phyloP scores from a whole-genome alignment of 78 protist genomes.

The Pigoraptor vietnamica region DNA sequence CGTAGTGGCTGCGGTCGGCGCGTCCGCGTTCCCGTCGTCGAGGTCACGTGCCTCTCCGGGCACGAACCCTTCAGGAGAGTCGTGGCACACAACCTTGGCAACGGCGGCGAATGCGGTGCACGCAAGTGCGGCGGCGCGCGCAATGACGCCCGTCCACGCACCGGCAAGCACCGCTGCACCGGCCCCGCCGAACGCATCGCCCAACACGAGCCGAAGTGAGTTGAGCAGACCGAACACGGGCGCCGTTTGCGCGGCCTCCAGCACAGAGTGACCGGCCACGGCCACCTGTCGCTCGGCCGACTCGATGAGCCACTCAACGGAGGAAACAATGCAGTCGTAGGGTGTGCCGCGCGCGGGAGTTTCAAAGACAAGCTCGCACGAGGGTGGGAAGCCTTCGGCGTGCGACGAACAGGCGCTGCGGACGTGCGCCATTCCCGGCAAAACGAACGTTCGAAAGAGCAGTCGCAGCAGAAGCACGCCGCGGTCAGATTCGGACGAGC shows the following conservation, averaged over 20 bases:
- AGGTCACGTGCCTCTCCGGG: too few relatives aligned
- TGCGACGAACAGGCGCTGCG: not conserved
- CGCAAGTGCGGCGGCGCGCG: not conserved
- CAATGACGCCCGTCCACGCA: not conserved
- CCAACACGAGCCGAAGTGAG: not conserved
- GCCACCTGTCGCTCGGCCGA: not conserved
- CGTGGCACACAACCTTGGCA: not conserved
- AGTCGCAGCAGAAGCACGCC: not conserved
- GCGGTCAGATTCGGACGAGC: not conserved
- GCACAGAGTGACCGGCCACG: not conserved
- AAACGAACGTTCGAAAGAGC: not conserved
- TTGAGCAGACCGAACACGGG: not conserved
- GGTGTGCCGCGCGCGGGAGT: too few relatives aligned
- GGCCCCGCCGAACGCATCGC: not conserved
- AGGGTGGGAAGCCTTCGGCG: not conserved
- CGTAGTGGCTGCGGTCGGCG: not conserved
- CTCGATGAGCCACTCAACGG: not conserved
- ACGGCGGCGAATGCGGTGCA: not conserved
- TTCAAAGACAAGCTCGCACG: too few relatives aligned
- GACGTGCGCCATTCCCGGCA: not conserved
- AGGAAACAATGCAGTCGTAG: not conserved
- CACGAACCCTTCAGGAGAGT: not conserved
- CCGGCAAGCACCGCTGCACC: not conserved
- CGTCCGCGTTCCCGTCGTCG: not conserved
- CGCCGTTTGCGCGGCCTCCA: not conserved